Evolutionary conservation across 106 monocot species (phyloP).

Genomic region (Platanthera zijinensis): DNA sequence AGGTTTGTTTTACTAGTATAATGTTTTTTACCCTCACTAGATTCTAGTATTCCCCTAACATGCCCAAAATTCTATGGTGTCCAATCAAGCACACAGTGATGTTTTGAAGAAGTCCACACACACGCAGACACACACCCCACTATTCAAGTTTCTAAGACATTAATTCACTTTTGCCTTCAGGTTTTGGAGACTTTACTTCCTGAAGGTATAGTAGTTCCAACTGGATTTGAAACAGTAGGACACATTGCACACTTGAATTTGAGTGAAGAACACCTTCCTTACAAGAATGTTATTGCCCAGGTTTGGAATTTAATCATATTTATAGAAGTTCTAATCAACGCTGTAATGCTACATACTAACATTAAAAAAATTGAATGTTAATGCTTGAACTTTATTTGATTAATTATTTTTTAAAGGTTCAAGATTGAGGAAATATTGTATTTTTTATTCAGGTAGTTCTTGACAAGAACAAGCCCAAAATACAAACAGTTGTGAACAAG

Average conservation of each 20-base stretch:
- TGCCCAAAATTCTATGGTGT: not conserved
- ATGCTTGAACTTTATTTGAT: not conserved
- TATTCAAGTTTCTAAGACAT: not conserved
- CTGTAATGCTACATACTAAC: not conserved
- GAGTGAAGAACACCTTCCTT: conserved; percentile 78
- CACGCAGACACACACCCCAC: too few relatives aligned
- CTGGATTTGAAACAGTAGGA: conserved; percentile 92
- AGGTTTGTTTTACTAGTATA: conserved; percentile 34
- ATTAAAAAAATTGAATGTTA: not conserved
- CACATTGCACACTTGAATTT: conserved; percentile 97
- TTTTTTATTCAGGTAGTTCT: conserved; percentile 61
- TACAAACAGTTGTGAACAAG: conserved; percentile 97
- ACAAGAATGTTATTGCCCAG: conserved; percentile 88
- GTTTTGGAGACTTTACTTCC: conserved; percentile 74
- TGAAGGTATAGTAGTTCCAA: conserved; percentile 52
- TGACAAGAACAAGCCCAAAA: conserved; percentile 90
- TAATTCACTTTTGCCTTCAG: conserved; percentile 17
- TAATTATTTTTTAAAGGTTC: not conserved
- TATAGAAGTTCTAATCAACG: not conserved
- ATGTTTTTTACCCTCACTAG: not conserved
- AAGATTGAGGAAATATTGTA: not conserved
- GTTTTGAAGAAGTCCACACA: not conserved
- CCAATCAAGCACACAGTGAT: not conserved
- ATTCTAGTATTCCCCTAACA: not conserved
- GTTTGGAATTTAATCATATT: conserved; percentile 19